Evolutionary conservation across 2,329 filamentous ascomycete species (phyloP), one percentile per base, ranked within the genome.

Genomic region (Aspergillus phoenicis): DNA sequence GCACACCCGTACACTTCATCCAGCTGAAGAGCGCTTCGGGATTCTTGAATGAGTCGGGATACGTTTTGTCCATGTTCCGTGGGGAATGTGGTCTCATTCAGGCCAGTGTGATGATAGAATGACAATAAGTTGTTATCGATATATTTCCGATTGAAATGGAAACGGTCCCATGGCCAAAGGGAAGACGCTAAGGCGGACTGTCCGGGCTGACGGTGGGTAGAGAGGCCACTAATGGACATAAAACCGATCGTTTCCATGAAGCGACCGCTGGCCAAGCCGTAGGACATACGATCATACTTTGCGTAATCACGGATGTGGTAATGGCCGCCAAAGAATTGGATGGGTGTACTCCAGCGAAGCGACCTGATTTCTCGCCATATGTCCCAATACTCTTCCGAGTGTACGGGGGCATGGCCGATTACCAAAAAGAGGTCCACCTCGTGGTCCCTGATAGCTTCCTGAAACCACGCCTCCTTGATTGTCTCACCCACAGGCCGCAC

Each of bases 231-330:
- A 49, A 97, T 87, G 0, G 93, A 96, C 85, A 95, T 87, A 84
- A 95, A 98, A 2, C 94, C 94, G 53, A 98, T 89, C 0, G 94
- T 97, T 80, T 98, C 94, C 82, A 97, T 90, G 75, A 97, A 98
- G 0, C 94, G 86, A 4, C 94, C 94, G 68, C 91, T 95, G 43
- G 93, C 93, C 5, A 98, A 81, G 1, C 89, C 93, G 64, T 90
- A 88, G 0, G 93, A 87, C 57, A 87, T 88, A 41, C 85, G 84
- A 75, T 97, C 94, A 69, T 91, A 97, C 62, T 84, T 86, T 43
- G 86, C 86, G 67, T 91, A 91, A 72, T 97, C 93, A 8, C 94
- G 88, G 51, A 97, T 91, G 73, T 98, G 94, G 1, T 87, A 87
- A 71, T 98, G 94, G 0, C 94, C 94, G 8, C 91, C 94, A 63